Percentiles rank a stretch among this genome's conserved stretches.
Evolutionary conservation across 148 eudicot genomes (phyloP).

Genomic region (Salicornia ramosissima): DNA sequence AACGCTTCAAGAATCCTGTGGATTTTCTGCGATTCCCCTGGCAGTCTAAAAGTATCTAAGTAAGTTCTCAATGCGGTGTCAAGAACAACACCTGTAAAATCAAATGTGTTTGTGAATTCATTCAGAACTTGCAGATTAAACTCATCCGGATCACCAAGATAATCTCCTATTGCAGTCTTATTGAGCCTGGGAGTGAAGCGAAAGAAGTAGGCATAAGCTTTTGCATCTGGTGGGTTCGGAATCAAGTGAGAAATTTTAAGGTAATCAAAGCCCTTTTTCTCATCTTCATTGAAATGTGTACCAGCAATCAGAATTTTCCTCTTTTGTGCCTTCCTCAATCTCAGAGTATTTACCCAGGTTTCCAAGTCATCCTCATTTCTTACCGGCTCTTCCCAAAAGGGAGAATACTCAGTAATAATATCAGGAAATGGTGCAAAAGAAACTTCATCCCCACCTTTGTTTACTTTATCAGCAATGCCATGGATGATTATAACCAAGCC

Average conservation of each 20-base stretch:
- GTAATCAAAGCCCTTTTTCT: constrained; percentile 81
- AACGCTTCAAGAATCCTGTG: constrained; percentile 74
- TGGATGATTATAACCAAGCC: constrained; percentile 68
- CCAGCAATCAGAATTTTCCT: constrained; percentile 61
- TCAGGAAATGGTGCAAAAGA: constrained; percentile 60
- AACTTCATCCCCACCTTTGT: constrained; percentile 38
- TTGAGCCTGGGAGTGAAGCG: constrained; percentile 66
- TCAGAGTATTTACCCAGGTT: constrained; percentile 46
- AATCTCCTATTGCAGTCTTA: constrained; percentile 79
- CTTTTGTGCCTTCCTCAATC: constrained; percentile 69
- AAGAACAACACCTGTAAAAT: constrained; percentile 67
- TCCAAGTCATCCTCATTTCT: constrained; percentile 38
- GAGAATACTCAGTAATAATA: constrained; percentile 46
- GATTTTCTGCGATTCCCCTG: constrained; percentile 95
- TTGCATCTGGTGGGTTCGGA: constrained; percentile 73
- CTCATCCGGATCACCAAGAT: constrained; percentile 77
- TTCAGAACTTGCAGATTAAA: constrained; percentile 73
- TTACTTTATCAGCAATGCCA: constrained; percentile 66
- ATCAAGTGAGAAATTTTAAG: constrained; percentile 53
- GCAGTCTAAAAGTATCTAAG: constrained; percentile 74
- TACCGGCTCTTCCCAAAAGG: constrained; percentile 79
- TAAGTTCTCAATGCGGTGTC: constrained; percentile 73
- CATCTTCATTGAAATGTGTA: constrained; percentile 81
- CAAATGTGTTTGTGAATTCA: constrained; percentile 68
- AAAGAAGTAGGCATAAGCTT: constrained; percentile 66